Percentiles rank a stretch among this genome's conserved stretches.
Conservation (phyloP, 768 basidiomycete genomes). For the Trichaptum fuscoviolaceum region DNA sequence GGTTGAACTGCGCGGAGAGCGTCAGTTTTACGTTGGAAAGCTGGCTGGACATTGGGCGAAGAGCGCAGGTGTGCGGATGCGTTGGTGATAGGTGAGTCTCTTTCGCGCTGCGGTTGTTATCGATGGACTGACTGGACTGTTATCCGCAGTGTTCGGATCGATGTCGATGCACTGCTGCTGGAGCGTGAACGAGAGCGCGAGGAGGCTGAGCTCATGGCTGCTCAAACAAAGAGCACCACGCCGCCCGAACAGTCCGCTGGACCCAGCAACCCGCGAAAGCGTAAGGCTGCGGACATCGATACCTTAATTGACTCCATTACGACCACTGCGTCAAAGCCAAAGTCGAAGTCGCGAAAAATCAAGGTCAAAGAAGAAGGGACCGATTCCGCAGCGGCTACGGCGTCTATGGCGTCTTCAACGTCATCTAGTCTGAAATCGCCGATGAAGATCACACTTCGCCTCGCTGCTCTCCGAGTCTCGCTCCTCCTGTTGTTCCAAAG, state of each 20-base stretch:
- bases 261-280: slow-evolving; percentile 20
- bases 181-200: slow-evolving; percentile 53
- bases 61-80: no score
- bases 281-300: no score
- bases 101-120: slow-evolving; percentile 3
- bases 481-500: no score
- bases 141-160: slow-evolving; percentile 77
- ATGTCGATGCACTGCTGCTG: slow-evolving; percentile 78
- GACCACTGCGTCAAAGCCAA: slow-evolving; percentile 28
- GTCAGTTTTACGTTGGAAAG: no score
- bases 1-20: no score
- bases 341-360: slow-evolving; percentile 44
- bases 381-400: slow-evolving; percentile 15
- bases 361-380: slow-evolving; percentile 28
- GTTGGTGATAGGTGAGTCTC: slow-evolving; percentile 68
- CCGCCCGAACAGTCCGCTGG: slow-evolving; percentile 13
- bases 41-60: no score
- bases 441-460: slow-evolving; percentile 56
- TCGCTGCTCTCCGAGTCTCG: no score
- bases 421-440: slow-evolving; percentile 26
- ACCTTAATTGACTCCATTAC: slow-evolving; percentile 12
- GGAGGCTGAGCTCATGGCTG: not conserved
- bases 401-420: slow-evolving; percentile 16
- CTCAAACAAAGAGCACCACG: slow-evolving; percentile 2
- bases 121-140: slow-evolving; percentile 1